Evolutionary conservation across 495 filamentous ascomycete species (phyloP).

Genomic region (Podospora bellae-mahoneyi): DNA sequence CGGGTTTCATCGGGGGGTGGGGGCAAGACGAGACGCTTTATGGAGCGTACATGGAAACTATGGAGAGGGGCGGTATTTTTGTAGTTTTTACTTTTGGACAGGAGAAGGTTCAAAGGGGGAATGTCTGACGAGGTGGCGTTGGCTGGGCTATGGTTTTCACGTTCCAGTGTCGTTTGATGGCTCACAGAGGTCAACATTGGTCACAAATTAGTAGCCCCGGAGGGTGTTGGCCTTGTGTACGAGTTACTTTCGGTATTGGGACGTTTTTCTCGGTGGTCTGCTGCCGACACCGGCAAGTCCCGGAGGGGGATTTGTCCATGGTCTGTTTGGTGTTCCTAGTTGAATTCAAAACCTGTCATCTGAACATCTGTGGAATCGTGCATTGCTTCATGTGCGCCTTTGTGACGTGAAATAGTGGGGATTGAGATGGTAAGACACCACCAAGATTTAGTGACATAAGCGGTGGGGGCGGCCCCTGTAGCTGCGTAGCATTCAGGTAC

Average conservation of each 20-base stretch:
- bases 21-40: neutral
- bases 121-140: neutral
- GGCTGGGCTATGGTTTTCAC: neutral
- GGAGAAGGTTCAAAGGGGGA: neutral
- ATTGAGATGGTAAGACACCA: neutral
- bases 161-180: neutral
- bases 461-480: neutral
- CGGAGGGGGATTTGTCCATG: neutral
- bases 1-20: neutral
- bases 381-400: neutral
- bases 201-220: neutral
- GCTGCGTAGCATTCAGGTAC: neutral
- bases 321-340: neutral
- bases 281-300: neutral
- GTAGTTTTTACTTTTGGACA: neutral
- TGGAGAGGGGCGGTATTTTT: neutral
- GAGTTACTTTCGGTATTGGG: neutral
- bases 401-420: neutral
- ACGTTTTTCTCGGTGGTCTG: neutral
- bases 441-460: neutral
- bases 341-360: neutral
- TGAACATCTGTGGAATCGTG: neutral
- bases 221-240: neutral
- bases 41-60: neutral
- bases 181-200: neutral